Conservation (phyloP, 1,139 yeast species). For the Debaryomycetaceae sp. region DNA sequence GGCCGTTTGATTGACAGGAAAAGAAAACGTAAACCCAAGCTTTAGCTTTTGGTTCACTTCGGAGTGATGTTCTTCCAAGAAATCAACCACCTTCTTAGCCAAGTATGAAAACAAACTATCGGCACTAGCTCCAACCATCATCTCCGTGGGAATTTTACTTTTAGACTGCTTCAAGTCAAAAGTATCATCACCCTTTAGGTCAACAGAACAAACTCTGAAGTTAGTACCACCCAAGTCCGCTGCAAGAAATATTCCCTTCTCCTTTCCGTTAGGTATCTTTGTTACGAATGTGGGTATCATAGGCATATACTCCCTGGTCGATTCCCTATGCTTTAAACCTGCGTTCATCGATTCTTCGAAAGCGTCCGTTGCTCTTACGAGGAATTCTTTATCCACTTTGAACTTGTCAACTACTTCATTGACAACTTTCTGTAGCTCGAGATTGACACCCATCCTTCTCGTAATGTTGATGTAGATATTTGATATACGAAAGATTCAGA, state of each 20-base stretch:
- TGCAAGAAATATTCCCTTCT: constrained; percentile 72
- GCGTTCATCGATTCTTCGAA: constrained; percentile 60
- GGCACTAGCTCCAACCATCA: constrained; percentile 55
- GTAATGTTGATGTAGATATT: no score
- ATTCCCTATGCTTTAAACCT: constrained; percentile 46
- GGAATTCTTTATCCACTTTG: constrained; percentile 46
- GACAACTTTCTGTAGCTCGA: constrained; percentile 18
- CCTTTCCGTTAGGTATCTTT: constrained; percentile 75
- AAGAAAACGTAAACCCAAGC: constrained; percentile 88
- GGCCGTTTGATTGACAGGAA: constrained; percentile 85
- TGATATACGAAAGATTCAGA: no score
- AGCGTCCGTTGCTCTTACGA: constrained; percentile 57
- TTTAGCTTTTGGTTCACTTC: constrained; percentile 48
- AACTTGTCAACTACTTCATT: constrained; percentile 55
- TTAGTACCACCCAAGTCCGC: constrained; percentile 90
- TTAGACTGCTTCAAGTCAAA: constrained; percentile 70
- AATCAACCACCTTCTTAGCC: constrained; percentile 64
- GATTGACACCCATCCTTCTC: no score
- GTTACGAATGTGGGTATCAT: constrained; percentile 90
- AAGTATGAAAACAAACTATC: constrained; percentile 65
- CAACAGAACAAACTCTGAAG: constrained; percentile 83
- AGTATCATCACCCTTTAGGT: constrained; percentile 75
- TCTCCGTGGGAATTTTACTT: constrained; percentile 66
- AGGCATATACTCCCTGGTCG: constrained; percentile 57
- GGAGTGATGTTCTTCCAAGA: constrained; percentile 61